Evolutionary conservation across 2,329 filamentous ascomycete species (phyloP), one percentile per base, ranked within the genome.

Genomic region (Epichloe aotearoae): DNA sequence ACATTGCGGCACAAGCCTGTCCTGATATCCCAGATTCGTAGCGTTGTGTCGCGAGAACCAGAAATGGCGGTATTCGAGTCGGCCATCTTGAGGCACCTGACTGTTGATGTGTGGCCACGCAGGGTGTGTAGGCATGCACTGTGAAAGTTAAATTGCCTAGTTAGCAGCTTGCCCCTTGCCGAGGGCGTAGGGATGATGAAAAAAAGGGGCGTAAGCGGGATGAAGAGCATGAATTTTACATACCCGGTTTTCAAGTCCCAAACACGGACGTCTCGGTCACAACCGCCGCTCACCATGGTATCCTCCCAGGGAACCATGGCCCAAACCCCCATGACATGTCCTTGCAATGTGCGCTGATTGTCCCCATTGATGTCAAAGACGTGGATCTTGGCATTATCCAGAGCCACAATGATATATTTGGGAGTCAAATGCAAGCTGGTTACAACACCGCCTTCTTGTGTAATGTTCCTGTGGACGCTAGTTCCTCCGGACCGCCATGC

Each of bases 271-370:
- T 98, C 93, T 54, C 93, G 81, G 70, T 98, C 93, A 65, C 93
- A 98, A 5, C 93, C 93, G 60, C 93, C 93, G 60, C 89, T 96
- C 53, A 98, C 93, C 54, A 98, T 76, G 49, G 88, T 85, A 65
- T 98, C 91, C 53, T 88, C 91, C 87, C 90, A 96, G 6, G 93
- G 93, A 23, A 98, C 89, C 91, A 98, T 97, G 46, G 93, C 93
- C 93, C 93, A 98, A 19, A 98, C 93, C 40, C 40, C 93, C 93
- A 98, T 98, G 43, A 97, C 87, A 70, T 98, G 93, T 11, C 93
- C 93, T 62, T 93, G 85, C 30, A 98, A 72, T 2, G 88, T 95
- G 64, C 89, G 88, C 59, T 95, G 83, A 56, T 88, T 82, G 58
- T 89, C 83, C 36, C 93, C 93, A 57, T 93, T 82, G 1, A 88